Base-by-base conservation (phyloP, 768 basidiomycete genomes). In the Termitomyces sp. region DNA sequence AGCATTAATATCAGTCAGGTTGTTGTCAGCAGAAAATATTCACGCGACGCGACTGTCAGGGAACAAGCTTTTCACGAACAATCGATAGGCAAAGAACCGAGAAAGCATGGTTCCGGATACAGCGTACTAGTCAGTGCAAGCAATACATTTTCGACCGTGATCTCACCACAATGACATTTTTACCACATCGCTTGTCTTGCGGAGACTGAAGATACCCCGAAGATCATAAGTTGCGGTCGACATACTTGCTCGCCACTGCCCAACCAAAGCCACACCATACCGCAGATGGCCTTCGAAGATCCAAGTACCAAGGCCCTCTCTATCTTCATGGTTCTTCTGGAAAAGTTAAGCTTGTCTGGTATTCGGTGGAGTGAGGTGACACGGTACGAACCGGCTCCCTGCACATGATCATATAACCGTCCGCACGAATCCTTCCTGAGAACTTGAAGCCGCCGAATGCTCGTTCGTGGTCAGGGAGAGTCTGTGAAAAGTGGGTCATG, bases 361-460 rank as follows among this genome's bases (percentile, higher is more conserved):
- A 19, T 48, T 34, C 11, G 23, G 41, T 27, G 42, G 16, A 41
- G 40, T 25, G 34, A 17, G 63, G 52, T 47, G 60, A 35, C 3
- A 14, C 8, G 56, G 53, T 34, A 52, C 59, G 21, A 63, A 87
- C 86, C 62, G 85, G 81, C 70, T 82, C 77, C 66, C 87, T 79
- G 67, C 79, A 80, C 66, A 90, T 72, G 47, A 76, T 73, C 59
- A 91, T 78, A 62, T 76, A 68, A 17, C 88, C 89, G 65, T 87
- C 82, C 38, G 73, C 73, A 34, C 80, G 73, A 44, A 89, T 76
- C 25, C 81, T 73, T 48, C 89, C 89, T 11, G 75, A 73, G 64
- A 85, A 83, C 56, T 68, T 77, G 68, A 81, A 89, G 11, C 82
- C 81, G 5, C 83, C 86, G 87, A 89, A 91, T 8, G 84, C 84